Base-by-base conservation (phyloP, 2,329 filamentous ascomycete species). In the Lecanicillium sp. region DNA sequence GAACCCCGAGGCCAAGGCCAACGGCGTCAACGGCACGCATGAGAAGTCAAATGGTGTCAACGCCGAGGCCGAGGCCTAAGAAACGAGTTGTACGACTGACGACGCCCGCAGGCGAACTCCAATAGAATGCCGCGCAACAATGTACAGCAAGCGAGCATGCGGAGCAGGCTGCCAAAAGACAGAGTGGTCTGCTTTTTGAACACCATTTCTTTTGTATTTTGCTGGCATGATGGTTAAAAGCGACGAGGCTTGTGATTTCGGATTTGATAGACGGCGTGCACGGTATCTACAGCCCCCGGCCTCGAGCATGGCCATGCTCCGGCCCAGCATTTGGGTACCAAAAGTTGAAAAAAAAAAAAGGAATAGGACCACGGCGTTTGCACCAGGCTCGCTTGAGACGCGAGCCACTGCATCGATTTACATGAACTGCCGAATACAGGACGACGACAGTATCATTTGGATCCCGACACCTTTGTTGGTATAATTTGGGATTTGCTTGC, bases 41-140 rank as follows among this genome's bases (percentile, higher is more conserved):
- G 46, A 50, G 26, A 51, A 56, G 41, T 55, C 54, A 2, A 64
- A 64, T 40, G 62, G 62, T 23, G 56, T 59, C n/a, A 59, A 64
- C 51, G 41, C 50, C 29, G 56, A 56, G 41, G 45, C 47, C 20
- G 40, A 30, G 24, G 38, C 39, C 8, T 37, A 43, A 30, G 24
- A 42, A 14, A 15, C 17, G 10, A 6, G 21, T 5, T 40, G 23
- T 6, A n/a, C 17, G 23, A 27, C 23, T 7, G 11, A 15, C n/a
- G 8, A 20, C 10, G n/a, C 19, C 27, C 7, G 9, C n/a, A 5
- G 9, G 20, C 19, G 20, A 26, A 6, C 19, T 33, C 26, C 32
- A 9, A 38, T 17, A 23, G 14, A 21, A 14, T 30, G 33, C 33
- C 40, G 27, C 19, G 17, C 10, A 36, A 38, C 27, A 12, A 12